Base-by-base conservation (phyloP, 2,329 filamentous ascomycete species). In the Grosmannia huntii region DNA sequence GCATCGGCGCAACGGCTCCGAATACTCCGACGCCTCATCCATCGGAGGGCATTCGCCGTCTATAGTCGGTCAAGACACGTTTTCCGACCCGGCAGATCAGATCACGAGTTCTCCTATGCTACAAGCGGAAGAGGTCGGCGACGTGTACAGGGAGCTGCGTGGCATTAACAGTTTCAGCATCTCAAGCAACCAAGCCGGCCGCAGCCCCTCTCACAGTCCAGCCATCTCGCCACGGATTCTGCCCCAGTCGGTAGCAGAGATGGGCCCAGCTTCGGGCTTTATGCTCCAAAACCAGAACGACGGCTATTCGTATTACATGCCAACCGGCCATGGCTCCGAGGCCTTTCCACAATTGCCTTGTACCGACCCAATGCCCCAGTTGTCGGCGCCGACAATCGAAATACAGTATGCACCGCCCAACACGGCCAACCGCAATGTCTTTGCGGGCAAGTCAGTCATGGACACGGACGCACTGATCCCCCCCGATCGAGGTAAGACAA, bases 351-450 rank as follows among this genome's bases (percentile, higher is more conserved):
- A 73, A 33, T 69, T 83, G 16, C 73, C 76, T 58, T 73, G 76
- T 27, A 69, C 70, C 33, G 87, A 91, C 59, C 83, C 81, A 55
- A 67, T 66, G 52, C 82, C 85, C 55, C 80, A 87, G 64, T 94
- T 95, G 85, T 87, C 86, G 4, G 89, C 91, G n/a, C 91, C 91
- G 0, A 89, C 91, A 56, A 96, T 96, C 71, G 95, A 94, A 68
- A 94, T 96, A 65, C 89, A 96, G 68, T 90, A 89, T 70, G 91
- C 90, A 19, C 91, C 91, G 27, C 53, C 53, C 10, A 85, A 85
- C 10, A 82, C 87, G 56, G 75, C 80, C 59, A 82, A 82, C 65
- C 80, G 77, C 57, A 83, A 77, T 64, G 85, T 85, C 64, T 86
- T 86, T 62, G 80, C 81, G 31, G 76, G 79, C 23, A 89, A 87